A percentile compares a stretch with the other conserved stretches of the same genome.
These are phyloP conservation scores for Cladosporium sp. DNA, from an alignment of 2,329 filamentous ascomycete genomes.

Conservation along the genomic window DNA sequence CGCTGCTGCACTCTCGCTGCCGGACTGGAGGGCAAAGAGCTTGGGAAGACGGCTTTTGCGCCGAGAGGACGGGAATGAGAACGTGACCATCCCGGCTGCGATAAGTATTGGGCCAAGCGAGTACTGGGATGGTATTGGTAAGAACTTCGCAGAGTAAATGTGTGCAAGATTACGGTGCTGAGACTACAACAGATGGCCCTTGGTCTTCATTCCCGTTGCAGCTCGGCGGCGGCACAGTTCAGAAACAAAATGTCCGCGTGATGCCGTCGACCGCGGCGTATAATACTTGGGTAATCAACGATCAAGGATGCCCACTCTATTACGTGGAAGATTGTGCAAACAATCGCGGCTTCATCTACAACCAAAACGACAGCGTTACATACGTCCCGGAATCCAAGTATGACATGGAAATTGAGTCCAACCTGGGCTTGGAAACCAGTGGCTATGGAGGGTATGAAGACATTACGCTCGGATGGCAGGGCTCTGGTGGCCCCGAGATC, in stretches of 20 bases:
- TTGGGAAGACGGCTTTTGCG: slow-evolving; percentile 1
- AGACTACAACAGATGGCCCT: too few species aligned
- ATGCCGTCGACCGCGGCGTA: slow-evolving; percentile 64
- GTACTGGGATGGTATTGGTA: slow-evolving; percentile 51
- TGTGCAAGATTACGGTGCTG: neutral
- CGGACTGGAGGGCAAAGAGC: neutral
- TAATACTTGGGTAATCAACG: slow-evolving; percentile 65
- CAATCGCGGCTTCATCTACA: slow-evolving; percentile 58
- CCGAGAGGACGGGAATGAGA: slow-evolving; percentile 8
- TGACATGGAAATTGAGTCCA: slow-evolving; percentile 53
- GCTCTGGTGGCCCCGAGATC: slow-evolving; percentile 33
- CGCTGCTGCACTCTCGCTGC: slow-evolving; percentile 7
- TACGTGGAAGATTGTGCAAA: slow-evolving; percentile 44
- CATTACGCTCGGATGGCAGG: slow-evolving; percentile 38
- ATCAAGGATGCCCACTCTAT: slow-evolving; percentile 49
- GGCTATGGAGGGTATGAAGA: slow-evolving; percentile 60
- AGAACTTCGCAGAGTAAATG: neutral
- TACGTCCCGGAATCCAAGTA: slow-evolving; percentile 59
- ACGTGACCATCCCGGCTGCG: slow-evolving; percentile 24
- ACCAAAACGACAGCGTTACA: slow-evolving; percentile 49
- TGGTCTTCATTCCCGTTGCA: slow-evolving; percentile 68
- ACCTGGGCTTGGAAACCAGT: slow-evolving; percentile 57
- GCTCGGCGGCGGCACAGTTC: slow-evolving; percentile 53
- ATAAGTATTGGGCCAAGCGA: slow-evolving; percentile 27
- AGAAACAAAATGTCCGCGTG: slow-evolving; percentile 51